These are phyloP conservation scores for Schizothecium vesticola DNA, from an alignment of 495 filamentous ascomycete genomes.

Conservation along the genomic window DNA sequence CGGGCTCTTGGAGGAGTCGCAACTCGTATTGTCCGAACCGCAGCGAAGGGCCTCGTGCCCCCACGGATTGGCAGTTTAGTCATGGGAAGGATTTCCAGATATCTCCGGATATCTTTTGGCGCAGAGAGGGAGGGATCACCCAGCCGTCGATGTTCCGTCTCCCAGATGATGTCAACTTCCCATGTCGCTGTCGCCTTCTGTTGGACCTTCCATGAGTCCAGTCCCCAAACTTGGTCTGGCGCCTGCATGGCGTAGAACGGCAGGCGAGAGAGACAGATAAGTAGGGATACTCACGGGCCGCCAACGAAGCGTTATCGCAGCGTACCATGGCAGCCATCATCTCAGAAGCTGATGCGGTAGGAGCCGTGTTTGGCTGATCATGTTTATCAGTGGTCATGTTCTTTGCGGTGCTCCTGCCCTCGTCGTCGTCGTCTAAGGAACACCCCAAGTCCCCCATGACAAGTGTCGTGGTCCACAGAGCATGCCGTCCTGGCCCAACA, in stretches of 20 bases:
- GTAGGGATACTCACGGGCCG: neutral
- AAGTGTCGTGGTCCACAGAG: neutral
- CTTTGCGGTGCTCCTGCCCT: neutral
- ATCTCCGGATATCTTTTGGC: neutral
- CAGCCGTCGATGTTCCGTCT: neutral
- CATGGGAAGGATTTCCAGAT: conserved; percentile 2
- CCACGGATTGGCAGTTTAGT: conserved; percentile 6
- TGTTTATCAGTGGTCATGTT: neutral
- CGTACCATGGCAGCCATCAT: neutral
- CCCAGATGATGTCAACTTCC: neutral
- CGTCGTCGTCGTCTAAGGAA: neutral
- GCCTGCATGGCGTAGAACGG: neutral
- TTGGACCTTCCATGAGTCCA: neutral
- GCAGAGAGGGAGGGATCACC: neutral
- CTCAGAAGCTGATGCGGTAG: neutral
- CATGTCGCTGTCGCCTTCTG: neutral
- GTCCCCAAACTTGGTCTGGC: neutral
- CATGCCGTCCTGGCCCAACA: neutral
- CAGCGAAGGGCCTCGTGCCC: neutral
- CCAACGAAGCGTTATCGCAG: neutral
- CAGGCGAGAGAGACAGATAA: neutral
- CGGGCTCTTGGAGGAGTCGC: neutral
- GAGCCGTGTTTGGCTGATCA: neutral
- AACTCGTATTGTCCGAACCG: neutral
- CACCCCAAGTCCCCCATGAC: neutral